Evolutionary conservation across 2,329 filamentous ascomycete genomes (phyloP), one percentile per base, ranked within the genome.

Genomic region (Xylariomycetidae sp.): DNA sequence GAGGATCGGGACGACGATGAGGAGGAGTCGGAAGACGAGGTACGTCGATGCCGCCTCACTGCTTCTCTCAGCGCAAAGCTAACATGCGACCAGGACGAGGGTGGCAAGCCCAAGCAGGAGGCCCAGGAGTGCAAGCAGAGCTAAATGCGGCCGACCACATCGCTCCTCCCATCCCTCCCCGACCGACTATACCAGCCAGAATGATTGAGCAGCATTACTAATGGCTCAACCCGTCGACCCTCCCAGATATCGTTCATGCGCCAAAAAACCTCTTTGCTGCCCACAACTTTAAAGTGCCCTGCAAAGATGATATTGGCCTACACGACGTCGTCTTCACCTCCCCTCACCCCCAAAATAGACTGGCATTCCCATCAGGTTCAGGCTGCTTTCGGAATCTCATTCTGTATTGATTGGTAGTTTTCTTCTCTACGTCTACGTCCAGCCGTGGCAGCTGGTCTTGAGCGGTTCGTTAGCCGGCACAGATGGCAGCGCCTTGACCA

Each of bases 81-180:
- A 48, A 40, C 35, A 4, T 20, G 44, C 35, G 43, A 36, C n/a
- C 49, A 93, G 86, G 85, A 93, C 57, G 86, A 89, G 58, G 79
- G 78, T 46, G 81, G 83, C 50, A 93, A 90, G 74, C 87, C 88
- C 38, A 93, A 93, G 74, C 87, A 92, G 68, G 87, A 94, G 67
- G 81, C 87, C 48, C 85, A 88, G 48, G 88, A 95, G 70, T 95
- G 88, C 79, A 95, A 95, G 75, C 87, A 93, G 69, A 93, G 85
- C 69, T 94, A 77, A 73, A 65, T 39, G 41, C 25, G 30, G n/a
- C 20, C 19, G 29, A 18, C 10, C 22, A 24, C 10, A 16, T 29
- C 22, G 6, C 20, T 16, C n/a, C 31, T 16, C 14, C n/a, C 15
- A 27, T 35, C 30, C n/a, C 14, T 33, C 30, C 32, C 33, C 46